A percentile compares a stretch with the other conserved stretches of the same genome.
These are phyloP conservation scores for Pseudogymnoascus sp. DNA, from an alignment of 2,329 filamentous ascomycete species.

Conservation along the genomic window DNA sequence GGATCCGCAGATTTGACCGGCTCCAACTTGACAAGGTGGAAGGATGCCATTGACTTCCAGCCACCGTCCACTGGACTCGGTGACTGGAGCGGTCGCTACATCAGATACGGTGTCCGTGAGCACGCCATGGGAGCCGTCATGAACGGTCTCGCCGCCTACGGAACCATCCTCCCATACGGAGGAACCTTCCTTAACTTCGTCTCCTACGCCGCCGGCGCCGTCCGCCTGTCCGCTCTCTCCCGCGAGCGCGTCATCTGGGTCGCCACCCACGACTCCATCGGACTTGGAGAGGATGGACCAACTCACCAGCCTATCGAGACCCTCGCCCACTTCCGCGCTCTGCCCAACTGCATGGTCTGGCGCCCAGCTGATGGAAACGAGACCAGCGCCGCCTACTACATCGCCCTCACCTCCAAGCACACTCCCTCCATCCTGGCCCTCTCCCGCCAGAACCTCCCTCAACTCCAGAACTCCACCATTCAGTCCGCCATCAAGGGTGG, in stretches of 20 bases:
- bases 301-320: conserved; percentile 99
- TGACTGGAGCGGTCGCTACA: conserved; percentile 83
- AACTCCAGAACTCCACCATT: conserved; percentile 89
- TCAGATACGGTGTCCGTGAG: conserved; percentile 87
- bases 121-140: conserved; percentile 88
- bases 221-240: conserved; percentile 88
- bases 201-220: conserved; percentile 90
- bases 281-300: conserved; percentile 95
- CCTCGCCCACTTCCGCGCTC: conserved; percentile 92
- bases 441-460: conserved; percentile 95
- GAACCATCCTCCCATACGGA: conserved; percentile 84
- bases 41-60: conserved; percentile 96
- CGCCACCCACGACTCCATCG: conserved; percentile 97
- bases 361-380: conserved; percentile 97
- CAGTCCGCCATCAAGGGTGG: conserved; percentile 90
- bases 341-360: conserved; percentile 99
- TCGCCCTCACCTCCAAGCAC: conserved; percentile 79
- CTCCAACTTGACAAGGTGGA: conserved; percentile 98
- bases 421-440: conserved; percentile 91
- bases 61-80: conserved; percentile 77
- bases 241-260: conserved; percentile 90
- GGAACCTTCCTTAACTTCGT: conserved; percentile 99
- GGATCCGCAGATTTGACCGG: conserved; percentile 96
- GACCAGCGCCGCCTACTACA: conserved; percentile 95
- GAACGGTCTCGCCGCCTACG: conserved; percentile 93